Conservation (phyloP, 371 early-diverging fungal genomes). For the Mucor indicus region DNA sequence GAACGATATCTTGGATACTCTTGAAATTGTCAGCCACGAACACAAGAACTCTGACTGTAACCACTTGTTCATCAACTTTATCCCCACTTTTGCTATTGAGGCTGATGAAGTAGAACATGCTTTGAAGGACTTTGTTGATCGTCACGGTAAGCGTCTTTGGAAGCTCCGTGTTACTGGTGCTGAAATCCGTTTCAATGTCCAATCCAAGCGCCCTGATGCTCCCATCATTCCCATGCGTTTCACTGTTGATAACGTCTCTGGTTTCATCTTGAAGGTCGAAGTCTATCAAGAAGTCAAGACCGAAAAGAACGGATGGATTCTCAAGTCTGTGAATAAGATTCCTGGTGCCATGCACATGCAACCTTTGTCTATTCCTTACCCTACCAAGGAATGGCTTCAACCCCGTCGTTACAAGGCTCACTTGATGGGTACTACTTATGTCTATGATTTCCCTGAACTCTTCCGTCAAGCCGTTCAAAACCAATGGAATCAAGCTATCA, state of each 20-base stretch:
- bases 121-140: slow-evolving; percentile 86
- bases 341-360: slow-evolving; percentile 85
- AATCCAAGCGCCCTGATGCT: slow-evolving; percentile 59
- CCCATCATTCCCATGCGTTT: slow-evolving; percentile 87
- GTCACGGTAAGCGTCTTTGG: slow-evolving; percentile 94
- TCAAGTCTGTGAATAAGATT: slow-evolving; percentile 68
- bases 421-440: slow-evolving; percentile 96
- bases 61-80: slow-evolving; percentile 96
- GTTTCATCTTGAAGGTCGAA: slow-evolving; percentile 89
- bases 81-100: slow-evolving; percentile 92
- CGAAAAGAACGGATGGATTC: slow-evolving; percentile 68
- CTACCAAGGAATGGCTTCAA: slow-evolving; percentile 94
- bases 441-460: slow-evolving; percentile 97
- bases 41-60: slow-evolving; percentile 96
- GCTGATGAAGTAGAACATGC: slow-evolving; percentile 81
- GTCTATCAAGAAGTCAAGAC: slow-evolving; percentile 87
- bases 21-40: slow-evolving; percentile 86
- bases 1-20: slow-evolving; percentile 89
- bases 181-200: slow-evolving; percentile 91
- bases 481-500: slow-evolving; percentile 70
- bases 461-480: slow-evolving; percentile 83
- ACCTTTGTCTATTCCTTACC: slow-evolving; percentile 81
- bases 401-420: slow-evolving; percentile 97
- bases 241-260: slow-evolving; percentile 87
- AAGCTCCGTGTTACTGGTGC: slow-evolving; percentile 91